Evolutionary conservation across 1,284 basidiomycete genomes (phyloP).

Genomic region (Puccinia polysora): DNA sequence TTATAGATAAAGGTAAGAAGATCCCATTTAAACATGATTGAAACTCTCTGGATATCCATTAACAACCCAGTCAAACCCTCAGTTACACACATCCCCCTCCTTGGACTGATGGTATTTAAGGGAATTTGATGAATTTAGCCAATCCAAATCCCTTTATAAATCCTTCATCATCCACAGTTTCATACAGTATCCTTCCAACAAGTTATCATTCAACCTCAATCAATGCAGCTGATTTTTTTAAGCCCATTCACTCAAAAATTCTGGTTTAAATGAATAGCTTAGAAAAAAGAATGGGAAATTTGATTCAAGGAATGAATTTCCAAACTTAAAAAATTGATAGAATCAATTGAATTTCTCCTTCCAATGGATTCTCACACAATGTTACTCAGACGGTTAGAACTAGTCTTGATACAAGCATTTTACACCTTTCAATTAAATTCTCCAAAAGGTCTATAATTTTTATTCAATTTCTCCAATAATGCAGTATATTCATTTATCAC

Average conservation of each 20-base stretch:
- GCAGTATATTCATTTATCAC: too few relatives aligned
- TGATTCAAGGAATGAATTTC: not conserved
- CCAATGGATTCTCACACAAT: too few relatives aligned
- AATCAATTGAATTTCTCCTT: too few relatives aligned
- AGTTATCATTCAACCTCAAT: not conserved
- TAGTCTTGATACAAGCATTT: too few relatives aligned
- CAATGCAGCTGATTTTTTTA: not conserved
- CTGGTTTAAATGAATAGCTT: not conserved
- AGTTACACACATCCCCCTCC: not conserved
- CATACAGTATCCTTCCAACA: not conserved
- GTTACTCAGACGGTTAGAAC: too few relatives aligned
- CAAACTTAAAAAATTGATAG: too few relatives aligned
- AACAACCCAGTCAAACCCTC: not conserved
- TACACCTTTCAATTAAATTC: too few relatives aligned
- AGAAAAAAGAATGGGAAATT: not conserved
- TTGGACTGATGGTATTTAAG: constrained; percentile 21
- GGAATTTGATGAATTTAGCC: constrained; percentile 11
- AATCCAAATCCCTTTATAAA: not conserved
- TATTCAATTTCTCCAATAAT: too few relatives aligned
- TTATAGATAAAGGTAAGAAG: not conserved
- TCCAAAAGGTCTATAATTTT: too few relatives aligned
- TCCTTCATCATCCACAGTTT: not conserved
- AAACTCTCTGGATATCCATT: not conserved
- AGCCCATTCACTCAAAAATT: not conserved
- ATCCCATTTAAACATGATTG: not conserved